Percentiles rank a stretch among this genome's conserved stretches.
Evolutionary conservation across 495 filamentous ascomycete genomes (phyloP).

Genomic region (Aspergillus cavernicola): DNA sequence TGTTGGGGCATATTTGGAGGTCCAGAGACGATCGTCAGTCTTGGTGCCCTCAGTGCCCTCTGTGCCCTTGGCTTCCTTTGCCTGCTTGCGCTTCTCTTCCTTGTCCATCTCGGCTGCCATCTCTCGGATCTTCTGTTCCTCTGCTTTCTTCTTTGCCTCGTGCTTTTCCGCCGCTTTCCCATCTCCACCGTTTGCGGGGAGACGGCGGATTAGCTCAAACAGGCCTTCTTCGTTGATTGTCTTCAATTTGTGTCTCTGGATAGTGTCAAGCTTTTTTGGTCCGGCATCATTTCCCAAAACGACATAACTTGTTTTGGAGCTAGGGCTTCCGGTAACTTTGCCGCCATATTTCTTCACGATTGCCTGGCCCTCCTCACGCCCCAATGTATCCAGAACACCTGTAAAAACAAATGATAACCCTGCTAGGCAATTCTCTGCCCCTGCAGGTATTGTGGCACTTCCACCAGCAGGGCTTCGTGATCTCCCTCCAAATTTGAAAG

Average conservation of each 20-base stretch:
- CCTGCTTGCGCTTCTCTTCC: slow-evolving; percentile 46
- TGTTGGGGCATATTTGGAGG: slow-evolving; percentile 89
- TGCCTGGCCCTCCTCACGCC: slow-evolving; percentile 79
- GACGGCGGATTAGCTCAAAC: slow-evolving; percentile 76
- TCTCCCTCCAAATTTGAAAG: slow-evolving; percentile 65
- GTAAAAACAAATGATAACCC: slow-evolving; percentile 99
- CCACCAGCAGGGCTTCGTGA: slow-evolving; percentile 57
- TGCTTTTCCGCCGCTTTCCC: slow-evolving; percentile 82
- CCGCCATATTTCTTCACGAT: slow-evolving; percentile 92
- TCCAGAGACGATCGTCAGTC: slow-evolving; percentile 77
- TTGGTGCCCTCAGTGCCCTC: slow-evolving; percentile 14
- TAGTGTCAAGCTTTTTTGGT: slow-evolving; percentile 89
- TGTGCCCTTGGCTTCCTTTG: neutral
- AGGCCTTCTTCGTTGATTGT: slow-evolving; percentile 92
- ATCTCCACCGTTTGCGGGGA: slow-evolving; percentile 82
- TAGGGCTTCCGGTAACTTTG: slow-evolving; percentile 80
- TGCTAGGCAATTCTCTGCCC: slow-evolving; percentile 84
- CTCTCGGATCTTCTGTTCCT: slow-evolving; percentile 70
- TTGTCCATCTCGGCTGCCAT: slow-evolving; percentile 80
- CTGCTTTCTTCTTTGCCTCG: slow-evolving; percentile 75
- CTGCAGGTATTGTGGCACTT: slow-evolving; percentile 69
- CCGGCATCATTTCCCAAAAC: slow-evolving; percentile 89
- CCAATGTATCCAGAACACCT: slow-evolving; percentile 72
- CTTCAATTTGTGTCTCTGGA: slow-evolving; percentile 69
- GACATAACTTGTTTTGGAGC: slow-evolving; percentile 89